Evolutionary conservation across 2,329 filamentous ascomycete species (phyloP), one percentile per base, ranked within the genome.

Genomic region (Ophiocordyceps robertsii): DNA sequence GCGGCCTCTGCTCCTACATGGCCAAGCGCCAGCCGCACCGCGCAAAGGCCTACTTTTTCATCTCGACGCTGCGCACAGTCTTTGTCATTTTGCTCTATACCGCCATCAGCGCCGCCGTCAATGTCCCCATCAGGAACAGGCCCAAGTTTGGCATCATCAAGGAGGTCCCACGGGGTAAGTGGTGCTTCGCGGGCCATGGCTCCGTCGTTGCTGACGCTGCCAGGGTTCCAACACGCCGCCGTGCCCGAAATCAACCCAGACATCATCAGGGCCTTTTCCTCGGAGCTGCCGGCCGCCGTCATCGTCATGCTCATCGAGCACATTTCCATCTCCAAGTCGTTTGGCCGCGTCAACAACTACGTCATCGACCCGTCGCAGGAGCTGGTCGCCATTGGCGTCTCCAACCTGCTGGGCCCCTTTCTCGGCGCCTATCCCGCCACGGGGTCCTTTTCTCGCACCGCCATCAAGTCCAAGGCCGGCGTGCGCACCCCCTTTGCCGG

Each of bases 391-490:
- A 85, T 88, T 51, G 83, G 83, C 48, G 73, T 87, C 3, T 77
- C 74, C 32, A 89, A 89, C 56, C 63, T 88, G 30, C 70, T 89
- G 10, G 82, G 80, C 16, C 80, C 84, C 10, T 90, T 92, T 67
- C 67, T 90, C 2, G 84, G 87, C 41, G 86, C 71, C 2, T 95
- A 93, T 52, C 85, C 87, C 4, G 84, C 85, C 0, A 95, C 87
- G 11, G 88, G 87, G 6, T 93, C 87, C 2, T 95, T 95, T 69
- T 90, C 84, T 8, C 78, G 87, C 47, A 94, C 87, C 19, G 88
- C 87, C 40, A 93, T 95, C 68, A 93, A 93, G 63, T 85, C 87
- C n/a, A 94, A 94, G 65, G 85, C 87, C 42, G 87, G 87, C 57
- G 87, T 93, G 2, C 80, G 87, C 36, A 94, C 86, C 5, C 88